Evolutionary conservation across 1,139 yeast species (phyloP).

Genomic region (Blastobotrys persicus): DNA sequence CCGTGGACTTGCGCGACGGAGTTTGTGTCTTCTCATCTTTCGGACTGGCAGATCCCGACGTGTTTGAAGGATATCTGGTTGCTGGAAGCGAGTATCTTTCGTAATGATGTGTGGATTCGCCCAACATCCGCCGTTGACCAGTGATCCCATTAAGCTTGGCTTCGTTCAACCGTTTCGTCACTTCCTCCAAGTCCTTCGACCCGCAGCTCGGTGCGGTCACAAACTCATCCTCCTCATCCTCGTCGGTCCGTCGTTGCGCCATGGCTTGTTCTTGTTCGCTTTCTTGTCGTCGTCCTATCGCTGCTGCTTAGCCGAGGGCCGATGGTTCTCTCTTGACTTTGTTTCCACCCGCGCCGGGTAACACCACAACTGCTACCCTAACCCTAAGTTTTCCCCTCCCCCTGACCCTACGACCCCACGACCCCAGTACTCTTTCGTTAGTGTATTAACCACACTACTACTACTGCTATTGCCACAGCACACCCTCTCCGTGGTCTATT

Average conservation of each 20-base stretch:
- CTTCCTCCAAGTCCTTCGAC: conserved; percentile 9
- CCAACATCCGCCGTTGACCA: conserved; percentile 31
- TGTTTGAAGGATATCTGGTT: conserved; percentile 29
- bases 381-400: background rate
- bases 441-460: no score
- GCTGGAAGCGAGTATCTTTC: conserved; percentile 36
- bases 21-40: conserved; percentile 11
- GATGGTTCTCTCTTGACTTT: background rate
- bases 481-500: no score
- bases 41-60: conserved; percentile 13
- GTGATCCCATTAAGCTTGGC: conserved; percentile 20
- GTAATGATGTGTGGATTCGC: conserved; percentile 32
- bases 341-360: background rate
- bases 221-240: background rate
- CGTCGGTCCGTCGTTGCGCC: background rate
- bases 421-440: no score
- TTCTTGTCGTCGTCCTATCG: background rate
- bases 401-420: no score
- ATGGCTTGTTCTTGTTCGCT: no score
- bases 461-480: no score
- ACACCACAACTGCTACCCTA: background rate
- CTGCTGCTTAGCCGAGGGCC: background rate
- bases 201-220: background rate
- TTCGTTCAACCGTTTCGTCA: conserved; percentile 11
- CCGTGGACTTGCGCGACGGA: conserved; percentile 10